These are phyloP conservation scores for Mycena pura DNA, from an alignment of 768 basidiomycete species.

Conservation along the genomic window DNA sequence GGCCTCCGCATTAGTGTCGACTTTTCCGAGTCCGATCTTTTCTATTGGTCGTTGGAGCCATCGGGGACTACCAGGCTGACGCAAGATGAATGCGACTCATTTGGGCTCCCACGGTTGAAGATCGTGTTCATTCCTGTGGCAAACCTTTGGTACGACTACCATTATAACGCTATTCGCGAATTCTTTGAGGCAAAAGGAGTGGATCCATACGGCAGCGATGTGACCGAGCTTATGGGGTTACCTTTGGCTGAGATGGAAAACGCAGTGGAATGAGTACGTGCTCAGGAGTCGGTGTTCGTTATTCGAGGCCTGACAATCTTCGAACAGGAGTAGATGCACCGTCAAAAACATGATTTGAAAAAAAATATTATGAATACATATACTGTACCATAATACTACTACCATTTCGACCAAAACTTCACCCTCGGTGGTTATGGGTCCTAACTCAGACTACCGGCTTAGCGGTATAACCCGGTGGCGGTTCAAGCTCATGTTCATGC, in stretches of 20 bases:
- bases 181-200: neutral
- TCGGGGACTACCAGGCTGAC: neutral
- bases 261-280: no score
- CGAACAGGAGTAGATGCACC: no score
- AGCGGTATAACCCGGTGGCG: no score
- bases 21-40: neutral
- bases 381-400: no score
- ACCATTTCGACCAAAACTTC: no score
- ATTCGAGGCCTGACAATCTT: no score
- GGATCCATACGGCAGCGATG: neutral
- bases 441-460: no score
- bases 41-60: neutral
- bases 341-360: no score
- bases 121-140: neutral
- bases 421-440: no score
- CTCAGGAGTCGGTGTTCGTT: no score
- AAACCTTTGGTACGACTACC: slow-evolving; percentile 1
- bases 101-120: neutral
- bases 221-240: neutral
- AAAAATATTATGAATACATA: no score
- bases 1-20: neutral
- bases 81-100: neutral
- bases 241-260: neutral
- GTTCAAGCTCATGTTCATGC: no score
- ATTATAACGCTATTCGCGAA: slow-evolving; percentile 2